Evolutionary conservation across 495 filamentous ascomycete species (phyloP), one percentile per base, ranked within the genome.

Genomic region (Baudoinia panamericana): DNA sequence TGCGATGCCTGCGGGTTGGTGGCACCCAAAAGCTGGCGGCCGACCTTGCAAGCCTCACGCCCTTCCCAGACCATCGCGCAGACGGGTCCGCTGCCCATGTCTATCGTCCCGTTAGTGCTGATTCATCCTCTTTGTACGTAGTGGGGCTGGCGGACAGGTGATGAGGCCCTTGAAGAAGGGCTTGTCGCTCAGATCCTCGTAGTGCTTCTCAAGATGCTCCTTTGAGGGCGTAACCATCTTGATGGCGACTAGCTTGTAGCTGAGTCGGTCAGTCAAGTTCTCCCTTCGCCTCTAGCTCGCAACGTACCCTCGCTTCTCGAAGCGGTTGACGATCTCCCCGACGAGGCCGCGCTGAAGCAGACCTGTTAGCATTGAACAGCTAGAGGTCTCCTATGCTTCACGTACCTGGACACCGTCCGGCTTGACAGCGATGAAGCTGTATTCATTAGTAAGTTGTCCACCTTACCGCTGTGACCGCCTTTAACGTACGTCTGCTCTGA

Each of bases 41-140:
- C 90, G 55, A 85, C 94, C 78, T 97, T 97, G 73, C 94, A 86
- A 61, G 75, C 90, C 54, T 95, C 86, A 69, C 78, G 78, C 54
- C 90, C 90, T 65, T 96, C 84, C 90, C 90, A 97, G 63, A 97
- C 79, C 88, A 95, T 97, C 65, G 90, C 90, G 71, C 72, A 78
- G 70, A 97, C 86, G 56, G 90, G 90, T 61, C 90, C 90, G 69
- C 76, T 82, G 65, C 80, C 72, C 90, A 97, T 97, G 73, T 96
- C 86, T 94, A 12, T 5, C 11, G 8, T 10, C 19, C 30, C 10
- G 10, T 37, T 18, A 24, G 30, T 25, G 29, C 30, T 9, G 5
- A 9, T 3, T 15, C 9, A 1, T 2, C 30, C 29, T n/a, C 19
- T 19, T 22, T 13, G 2, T 11, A 21, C 24, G 25, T 12, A 21